Conservation (phyloP, 2,329 filamentous ascomycete genomes). For the Trichoderma lentiforme region DNA sequence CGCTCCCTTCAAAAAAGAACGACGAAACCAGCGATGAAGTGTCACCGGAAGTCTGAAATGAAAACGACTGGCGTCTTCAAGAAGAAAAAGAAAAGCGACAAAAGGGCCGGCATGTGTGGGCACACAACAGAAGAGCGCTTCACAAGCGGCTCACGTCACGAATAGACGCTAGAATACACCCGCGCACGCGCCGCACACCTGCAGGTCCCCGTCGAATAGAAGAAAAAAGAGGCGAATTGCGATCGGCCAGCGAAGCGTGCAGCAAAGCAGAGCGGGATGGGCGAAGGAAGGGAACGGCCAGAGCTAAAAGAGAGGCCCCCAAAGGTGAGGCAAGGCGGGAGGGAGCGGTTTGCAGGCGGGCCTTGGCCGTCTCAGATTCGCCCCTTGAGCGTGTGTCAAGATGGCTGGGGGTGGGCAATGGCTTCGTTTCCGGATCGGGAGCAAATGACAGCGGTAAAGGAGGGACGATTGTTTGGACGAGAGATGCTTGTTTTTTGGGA, state of each 20-base stretch:
- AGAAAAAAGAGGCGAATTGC: constrained; percentile 4
- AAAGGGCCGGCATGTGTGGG: constrained; percentile 1
- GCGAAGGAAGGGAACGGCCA: neutral
- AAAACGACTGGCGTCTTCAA: constrained; percentile 4
- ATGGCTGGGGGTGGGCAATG: constrained; percentile 4
- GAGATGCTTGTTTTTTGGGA: neutral
- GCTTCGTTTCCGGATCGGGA: neutral
- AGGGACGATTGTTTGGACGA: constrained; percentile 2
- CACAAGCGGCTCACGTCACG: neutral
- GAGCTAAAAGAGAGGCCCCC: neutral
- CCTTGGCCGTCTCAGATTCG: constrained; percentile 13
- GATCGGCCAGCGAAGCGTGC: constrained; percentile 10
- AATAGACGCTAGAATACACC: neutral
- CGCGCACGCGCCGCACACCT: neutral
- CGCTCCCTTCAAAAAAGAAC: constrained; percentile 24
- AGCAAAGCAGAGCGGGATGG: neutral
- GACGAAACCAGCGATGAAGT: neutral
- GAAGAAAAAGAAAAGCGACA: neutral
- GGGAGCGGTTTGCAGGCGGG: neutral
- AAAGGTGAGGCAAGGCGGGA: neutral
- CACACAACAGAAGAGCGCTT: neutral
- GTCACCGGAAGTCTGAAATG: neutral
- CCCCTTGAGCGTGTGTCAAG: constrained; percentile 14
- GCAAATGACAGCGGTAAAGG: neutral
- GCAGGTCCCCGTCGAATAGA: neutral